Evolutionary conservation across 352 stramenopile genomes (phyloP), one percentile per base, ranked within the genome.

Genomic region (Pythium guiyangense): DNA sequence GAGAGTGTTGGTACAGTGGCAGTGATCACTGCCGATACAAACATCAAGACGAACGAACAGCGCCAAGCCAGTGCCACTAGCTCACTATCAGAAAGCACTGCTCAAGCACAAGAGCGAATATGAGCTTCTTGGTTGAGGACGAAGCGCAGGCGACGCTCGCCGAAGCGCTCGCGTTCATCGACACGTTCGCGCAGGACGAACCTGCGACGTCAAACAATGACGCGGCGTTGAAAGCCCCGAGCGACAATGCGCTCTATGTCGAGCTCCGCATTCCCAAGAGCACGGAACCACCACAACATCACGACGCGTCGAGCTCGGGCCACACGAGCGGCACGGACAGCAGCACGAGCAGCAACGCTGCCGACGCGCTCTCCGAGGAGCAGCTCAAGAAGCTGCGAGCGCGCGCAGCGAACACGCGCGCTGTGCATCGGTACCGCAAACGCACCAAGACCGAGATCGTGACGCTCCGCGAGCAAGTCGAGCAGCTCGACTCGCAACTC

Each of bases 81-180:
- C 31, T 37, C 31, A 37, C n/a, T 12, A 37, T 12, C 31, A 12
- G 31, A 37, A 37, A 37, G 12, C 31, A 2, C 31, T 37, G 31
- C 6, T 37, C 12, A 9, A 37, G 31, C 31, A 37, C 31, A 37
- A 9, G 1, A 9, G 8, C 29, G 29, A 37, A 6, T 6, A 37
- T 37, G 59, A 49, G 43, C 40, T 65, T 57, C n/a, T 34, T 49
- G 18, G 9, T 49, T 2, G 31, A 61, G 26, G 53, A 60, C 9
- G 52, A 65, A 8, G 52, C 49, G 14, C 53, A 58, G 15, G 60
- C 54, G 17, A 62, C 55, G 25, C 39, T 66, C 42, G 34, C 49
- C 5, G 60, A 59, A 25, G 47, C 59, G n/a, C 31, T 66, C 20
- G 54, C 49, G 27, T 66, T 66, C 55, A 62, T 66, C 48, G 54